Percentiles rank a stretch among this genome's conserved stretches.
These are phyloP conservation scores for Calonectria honghensis DNA, from an alignment of 2,329 filamentous ascomycete genomes.

Conservation along the genomic window DNA sequence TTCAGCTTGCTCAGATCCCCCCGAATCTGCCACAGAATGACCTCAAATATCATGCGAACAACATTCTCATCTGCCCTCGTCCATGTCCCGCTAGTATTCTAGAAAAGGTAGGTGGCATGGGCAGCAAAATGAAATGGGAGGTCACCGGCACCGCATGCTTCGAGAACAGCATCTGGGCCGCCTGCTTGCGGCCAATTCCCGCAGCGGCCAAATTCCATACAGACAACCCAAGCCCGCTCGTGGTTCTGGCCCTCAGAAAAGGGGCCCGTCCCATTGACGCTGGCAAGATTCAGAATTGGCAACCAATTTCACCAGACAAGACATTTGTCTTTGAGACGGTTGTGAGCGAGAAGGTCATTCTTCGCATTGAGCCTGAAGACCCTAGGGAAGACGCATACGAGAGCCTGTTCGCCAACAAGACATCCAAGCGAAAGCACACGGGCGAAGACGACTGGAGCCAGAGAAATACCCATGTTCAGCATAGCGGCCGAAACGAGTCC, in stretches of 20 bases:
- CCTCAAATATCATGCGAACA: conserved; percentile 89
- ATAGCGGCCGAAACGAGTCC: conserved; percentile 63
- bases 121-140: conserved; percentile 88
- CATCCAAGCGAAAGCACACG: conserved; percentile 75
- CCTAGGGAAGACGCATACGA: conserved; percentile 78
- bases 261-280: conserved; percentile 87
- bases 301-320: conserved; percentile 81
- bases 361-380: conserved; percentile 86
- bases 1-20: conserved; percentile 81
- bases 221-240: conserved; percentile 84
- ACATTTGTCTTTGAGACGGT: conserved; percentile 86
- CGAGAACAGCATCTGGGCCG: conserved; percentile 92
- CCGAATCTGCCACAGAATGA: conserved; percentile 79
- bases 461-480: conserved; percentile 58
- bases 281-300: conserved; percentile 88
- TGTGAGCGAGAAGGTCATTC: conserved; percentile 89
- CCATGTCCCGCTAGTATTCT: conserved; percentile 83
- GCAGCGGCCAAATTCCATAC: conserved; percentile 82
- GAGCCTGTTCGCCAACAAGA: conserved; percentile 76
- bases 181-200: conserved; percentile 83
- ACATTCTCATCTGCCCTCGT: conserved; percentile 90
- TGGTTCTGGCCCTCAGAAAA: conserved; percentile 88
- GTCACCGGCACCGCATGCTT: conserved; percentile 84
- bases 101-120: conserved; percentile 90
- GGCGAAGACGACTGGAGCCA: conserved; percentile 66